These are phyloP conservation scores for Hylodesmum podocarpum DNA, from an alignment of 306 rosid species.

Conservation along the genomic window DNA sequence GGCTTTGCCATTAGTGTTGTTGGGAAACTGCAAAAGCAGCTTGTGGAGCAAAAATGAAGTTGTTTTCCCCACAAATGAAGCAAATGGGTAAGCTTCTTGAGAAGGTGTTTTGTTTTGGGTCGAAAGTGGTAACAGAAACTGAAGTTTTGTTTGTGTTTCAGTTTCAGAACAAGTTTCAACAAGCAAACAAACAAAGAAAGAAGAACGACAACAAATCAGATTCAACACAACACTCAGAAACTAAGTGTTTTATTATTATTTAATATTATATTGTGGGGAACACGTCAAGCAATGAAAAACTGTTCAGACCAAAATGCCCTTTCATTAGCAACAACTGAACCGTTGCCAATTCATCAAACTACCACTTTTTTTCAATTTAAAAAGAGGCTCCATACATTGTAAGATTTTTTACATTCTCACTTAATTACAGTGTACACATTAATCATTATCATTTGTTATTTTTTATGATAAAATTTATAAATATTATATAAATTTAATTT, in stretches of 20 bases:
- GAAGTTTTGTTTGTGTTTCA: slow-evolving; percentile 23
- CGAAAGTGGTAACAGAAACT: slow-evolving; percentile 26
- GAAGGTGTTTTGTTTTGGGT: not conserved
- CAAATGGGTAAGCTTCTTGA: slow-evolving; percentile 30
- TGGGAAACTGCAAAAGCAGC: slow-evolving; percentile 28
- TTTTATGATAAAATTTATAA: too few species aligned
- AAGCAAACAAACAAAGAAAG: not conserved
- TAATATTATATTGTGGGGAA: not conserved
- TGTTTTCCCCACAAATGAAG: slow-evolving; percentile 13
- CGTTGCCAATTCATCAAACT: too few species aligned
- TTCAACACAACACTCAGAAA: slow-evolving; percentile 35
- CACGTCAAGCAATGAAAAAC: not conserved
- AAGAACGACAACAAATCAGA: slow-evolving; percentile 20
- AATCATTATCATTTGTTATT: too few species aligned
- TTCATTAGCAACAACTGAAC: not conserved
- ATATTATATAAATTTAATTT: too few species aligned
- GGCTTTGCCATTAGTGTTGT: slow-evolving; percentile 69
- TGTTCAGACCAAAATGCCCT: slow-evolving; percentile 41
- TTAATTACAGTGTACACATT: too few species aligned
- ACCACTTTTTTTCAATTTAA: too few species aligned
- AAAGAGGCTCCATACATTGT: too few species aligned
- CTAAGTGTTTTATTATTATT: not conserved
- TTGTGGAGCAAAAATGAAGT: slow-evolving; percentile 36
- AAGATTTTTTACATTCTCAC: too few species aligned
- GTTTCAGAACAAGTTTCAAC: slow-evolving; percentile 5